Evolutionary conservation across 2,329 filamentous ascomycete species (phyloP), one percentile per base, ranked within the genome.

Genomic region (Mollisia scopiformis): DNA sequence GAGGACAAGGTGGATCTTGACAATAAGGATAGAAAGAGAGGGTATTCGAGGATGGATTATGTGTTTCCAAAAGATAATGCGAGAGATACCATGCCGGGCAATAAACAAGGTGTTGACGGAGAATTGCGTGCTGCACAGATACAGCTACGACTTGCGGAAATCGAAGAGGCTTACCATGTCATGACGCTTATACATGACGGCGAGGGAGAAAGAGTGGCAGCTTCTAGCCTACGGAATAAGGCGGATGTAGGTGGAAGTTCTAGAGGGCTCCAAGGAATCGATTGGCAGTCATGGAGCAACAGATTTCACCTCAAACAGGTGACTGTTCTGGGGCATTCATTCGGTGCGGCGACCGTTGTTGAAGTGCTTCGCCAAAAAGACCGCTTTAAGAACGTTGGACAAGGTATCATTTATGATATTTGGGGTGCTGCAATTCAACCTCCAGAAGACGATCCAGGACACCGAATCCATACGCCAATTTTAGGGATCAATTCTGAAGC

Each of bases 401-500:
- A 88, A 68, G 87, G 85, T 1, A 84, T 90, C 58, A 81, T 89
- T 27, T 85, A 89, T 60, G 87, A 90, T 65, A 83, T 86, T 7
- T 90, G 87, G 87, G 87, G 81, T 3, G 74, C 76, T 66, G 84
- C 73, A 69, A 83, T 69, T 69, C 64, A 68, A 47, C 82, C 66
- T 67, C 80, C 65, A 66, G 75, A 67, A 65, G 78, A 82, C 30
- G 76, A 79, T 19, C 74, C 77, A 1, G 68, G 77, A 3, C 76
- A 82, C 58, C 76, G 78, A 16, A 73, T 81, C 6, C 75, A 77
- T 37, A 78, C 81, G 13, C 87, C 87, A 5, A 69, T 90, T 7
- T 77, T 90, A 6, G 84, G 83, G 2, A 85, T 90, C 69, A 88
- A 88, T 52, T 85, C 82, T 6, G 88, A 90, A 72, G 87, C 86